These are phyloP conservation scores for Tarenaya hassleriana DNA, from an alignment of 345 rosid genomes.

Conservation along the genomic window DNA sequence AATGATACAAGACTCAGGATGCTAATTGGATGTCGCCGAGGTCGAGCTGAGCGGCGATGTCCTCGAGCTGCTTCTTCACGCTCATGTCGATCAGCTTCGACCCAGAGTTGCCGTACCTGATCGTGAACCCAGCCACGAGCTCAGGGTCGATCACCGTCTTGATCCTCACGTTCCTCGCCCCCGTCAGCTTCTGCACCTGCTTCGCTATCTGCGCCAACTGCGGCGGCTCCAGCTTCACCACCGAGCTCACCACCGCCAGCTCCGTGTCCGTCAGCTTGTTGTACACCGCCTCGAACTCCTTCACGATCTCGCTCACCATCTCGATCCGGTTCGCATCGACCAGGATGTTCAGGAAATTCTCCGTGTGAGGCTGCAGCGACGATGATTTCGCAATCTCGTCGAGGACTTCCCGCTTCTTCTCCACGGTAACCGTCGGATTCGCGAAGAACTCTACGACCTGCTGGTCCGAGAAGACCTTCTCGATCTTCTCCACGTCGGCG, in stretches of 20 bases:
- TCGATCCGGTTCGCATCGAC: conserved; percentile 60
- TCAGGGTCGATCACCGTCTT: conserved; percentile 70
- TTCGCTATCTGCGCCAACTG: conserved; percentile 84
- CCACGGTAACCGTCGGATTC: conserved; percentile 45
- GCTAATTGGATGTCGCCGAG: conserved; percentile 65
- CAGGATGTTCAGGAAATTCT: conserved; percentile 64
- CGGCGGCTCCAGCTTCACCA: conserved; percentile 67
- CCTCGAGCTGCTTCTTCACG: conserved; percentile 90
- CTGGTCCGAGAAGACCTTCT: conserved; percentile 54
- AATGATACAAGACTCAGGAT: conserved; percentile 22
- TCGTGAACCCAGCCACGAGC: conserved; percentile 87
- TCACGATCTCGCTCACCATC: conserved; percentile 52
- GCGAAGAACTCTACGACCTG: conserved; percentile 44
- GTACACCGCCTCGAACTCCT: conserved; percentile 68
- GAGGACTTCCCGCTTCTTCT: conserved; percentile 48
- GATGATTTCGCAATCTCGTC: conserved; percentile 51
- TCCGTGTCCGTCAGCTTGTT: conserved; percentile 65
- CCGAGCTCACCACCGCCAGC: conserved; percentile 74
- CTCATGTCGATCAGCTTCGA: conserved; percentile 93
- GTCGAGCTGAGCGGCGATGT: conserved; percentile 74
- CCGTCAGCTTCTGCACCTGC: conserved; percentile 87
- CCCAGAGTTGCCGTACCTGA: conserved; percentile 65
- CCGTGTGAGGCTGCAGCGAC: conserved; percentile 47
- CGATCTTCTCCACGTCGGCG: conserved; percentile 71
- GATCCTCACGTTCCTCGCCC: conserved; percentile 78